phyloP scores from a whole-genome alignment of 345 rosid genomes.

The Chamaenerion angustifolium region DNA sequence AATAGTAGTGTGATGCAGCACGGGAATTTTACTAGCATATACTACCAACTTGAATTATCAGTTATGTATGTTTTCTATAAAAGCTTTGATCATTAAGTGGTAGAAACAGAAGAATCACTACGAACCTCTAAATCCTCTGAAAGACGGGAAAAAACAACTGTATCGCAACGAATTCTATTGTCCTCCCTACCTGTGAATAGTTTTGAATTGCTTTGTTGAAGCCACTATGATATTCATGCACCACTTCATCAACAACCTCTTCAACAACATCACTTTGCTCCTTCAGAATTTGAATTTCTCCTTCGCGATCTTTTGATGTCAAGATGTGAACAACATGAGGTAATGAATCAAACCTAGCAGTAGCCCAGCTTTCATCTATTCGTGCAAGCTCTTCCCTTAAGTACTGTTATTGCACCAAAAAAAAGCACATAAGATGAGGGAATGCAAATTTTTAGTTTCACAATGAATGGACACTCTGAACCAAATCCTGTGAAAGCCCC shows the following conservation, averaged over 20 bases:
- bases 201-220: conserved; percentile 98
- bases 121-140: background rate
- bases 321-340: conserved; percentile 93
- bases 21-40: no score
- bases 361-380: conserved; percentile 86
- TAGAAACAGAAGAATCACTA: background rate
- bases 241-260: conserved; percentile 99
- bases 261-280: conserved; percentile 89
- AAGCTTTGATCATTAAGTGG: no score
- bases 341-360: conserved; percentile 89
- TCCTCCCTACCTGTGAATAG: conserved; percentile 73
- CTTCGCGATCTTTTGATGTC: conserved; percentile 92
- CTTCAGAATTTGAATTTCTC: conserved; percentile 56
- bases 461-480: background rate
- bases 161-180: background rate
- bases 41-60: no score
- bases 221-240: conserved; percentile 91
- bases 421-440: conserved; percentile 10
- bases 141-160: background rate
- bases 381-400: conserved; percentile 69
- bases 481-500: no score
- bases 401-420: conserved; percentile 36
- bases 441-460: conserved; percentile 1
- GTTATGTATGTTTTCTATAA: no score
- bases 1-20: no score